Evolutionary conservation across 129 eudicot species (phyloP), one percentile per base, ranked within the genome.

Genomic region (Helichrysum umbraculigerum): DNA sequence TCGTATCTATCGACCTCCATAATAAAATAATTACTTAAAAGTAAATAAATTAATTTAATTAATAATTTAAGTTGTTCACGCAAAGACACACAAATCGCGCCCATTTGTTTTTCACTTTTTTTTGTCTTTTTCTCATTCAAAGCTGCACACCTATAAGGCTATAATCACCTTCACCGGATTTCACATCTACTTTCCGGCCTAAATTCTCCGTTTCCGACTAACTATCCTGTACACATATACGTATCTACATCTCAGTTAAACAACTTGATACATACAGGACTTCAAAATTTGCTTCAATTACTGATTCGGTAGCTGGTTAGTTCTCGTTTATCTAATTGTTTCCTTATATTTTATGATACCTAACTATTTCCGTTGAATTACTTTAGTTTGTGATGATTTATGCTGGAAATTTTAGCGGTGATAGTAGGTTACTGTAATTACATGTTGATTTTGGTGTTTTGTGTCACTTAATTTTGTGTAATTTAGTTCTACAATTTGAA

Each of bases 31-130:
- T 68, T 60, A 42, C 75, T 60, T 70, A n/a, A 47, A 41, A 42
- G 16, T 42, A 10, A n/a, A n/a, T n/a, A n/a, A n/a, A n/a, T n/a
- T n/a, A n/a, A n/a, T n/a, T n/a, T n/a, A 42, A 32, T 70, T 78
- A 72, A 29, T 72, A 64, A 52, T 72, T 79, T 79, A 79, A 79
- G 73, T 65, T 52, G 62, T 51, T 73, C 83, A 79, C 83, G 83
- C 83, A 79, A 78, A 72, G 69, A 79, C 83, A 79, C 83, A 78
- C 41, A 77, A 34, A 65, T 35, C 83, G 83, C 83, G 83, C 83
- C 78, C 83, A 79, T 79, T 78, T 78, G 71, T 65, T 73, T 79
- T 54, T 79, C 73, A 79, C 78, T 33, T 72, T n/a, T n/a, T n/a
- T 78, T 70, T 78, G 78, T 79, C 82, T 37, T 65, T 79, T 72